Percentiles rank a stretch among this genome's conserved stretches.
Conservation (phyloP, 768 basidiomycete species). For the Pleurotus tuber-regium region DNA sequence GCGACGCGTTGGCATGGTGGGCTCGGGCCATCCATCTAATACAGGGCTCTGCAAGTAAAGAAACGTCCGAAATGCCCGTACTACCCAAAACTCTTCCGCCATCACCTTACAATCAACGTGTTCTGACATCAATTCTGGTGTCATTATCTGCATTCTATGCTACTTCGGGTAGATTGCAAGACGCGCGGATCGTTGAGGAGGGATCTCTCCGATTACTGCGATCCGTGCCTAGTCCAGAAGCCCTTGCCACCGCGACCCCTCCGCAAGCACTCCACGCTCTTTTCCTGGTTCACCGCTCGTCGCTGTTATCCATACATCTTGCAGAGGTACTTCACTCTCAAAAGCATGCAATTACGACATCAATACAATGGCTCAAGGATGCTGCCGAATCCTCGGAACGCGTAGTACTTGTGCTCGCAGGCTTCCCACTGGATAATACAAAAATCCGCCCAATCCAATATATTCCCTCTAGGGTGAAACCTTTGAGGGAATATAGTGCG, state of each 20-base stretch:
- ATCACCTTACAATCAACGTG: slow-evolving; percentile 64
- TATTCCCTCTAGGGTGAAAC: slow-evolving; percentile 24
- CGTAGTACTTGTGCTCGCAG: slow-evolving; percentile 53
- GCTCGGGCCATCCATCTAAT: slow-evolving; percentile 49
- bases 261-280: slow-evolving; percentile 62
- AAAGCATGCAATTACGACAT: slow-evolving; percentile 34
- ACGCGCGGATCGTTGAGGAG: slow-evolving; percentile 59
- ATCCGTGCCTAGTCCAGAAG: slow-evolving; percentile 46
- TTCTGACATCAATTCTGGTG: slow-evolving; percentile 56
- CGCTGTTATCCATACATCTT: slow-evolving; percentile 70
- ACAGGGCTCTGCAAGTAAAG: slow-evolving; percentile 25
- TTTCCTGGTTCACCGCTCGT: slow-evolving; percentile 69
- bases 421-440: slow-evolving; percentile 32
- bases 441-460: slow-evolving; percentile 12
- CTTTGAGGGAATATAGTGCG: slow-evolving; percentile 42
- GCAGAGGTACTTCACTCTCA: slow-evolving; percentile 68
- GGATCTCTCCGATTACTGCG: slow-evolving; percentile 52
- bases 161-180: slow-evolving; percentile 48
- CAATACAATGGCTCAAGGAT: slow-evolving; percentile 53
- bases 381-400: slow-evolving; percentile 70
- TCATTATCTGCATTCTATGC: slow-evolving; percentile 75
- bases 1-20: slow-evolving; percentile 71
- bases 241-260: slow-evolving; percentile 41
- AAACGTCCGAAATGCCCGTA: slow-evolving; percentile 17
- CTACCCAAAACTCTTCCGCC: slow-evolving; percentile 42